These are phyloP conservation scores for Pseudodiploospora longispora DNA, from an alignment of 2,329 filamentous ascomycete species.

Conservation along the genomic window DNA sequence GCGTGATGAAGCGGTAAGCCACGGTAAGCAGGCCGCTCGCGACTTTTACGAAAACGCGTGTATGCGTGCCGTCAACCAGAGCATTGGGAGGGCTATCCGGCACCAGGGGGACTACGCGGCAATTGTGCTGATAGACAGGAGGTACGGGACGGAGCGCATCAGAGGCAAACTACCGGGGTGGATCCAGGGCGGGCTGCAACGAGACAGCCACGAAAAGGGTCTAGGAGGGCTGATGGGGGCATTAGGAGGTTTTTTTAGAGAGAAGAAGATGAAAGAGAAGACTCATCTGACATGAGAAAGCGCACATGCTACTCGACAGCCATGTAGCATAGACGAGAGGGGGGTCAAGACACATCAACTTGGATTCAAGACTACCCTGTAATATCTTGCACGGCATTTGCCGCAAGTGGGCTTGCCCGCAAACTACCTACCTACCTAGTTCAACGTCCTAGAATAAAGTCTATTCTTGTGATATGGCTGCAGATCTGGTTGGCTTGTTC, in stretches of 20 bases:
- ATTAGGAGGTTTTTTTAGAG: conserved; percentile 50
- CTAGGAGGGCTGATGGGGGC: conserved; percentile 52
- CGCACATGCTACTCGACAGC: too few species aligned
- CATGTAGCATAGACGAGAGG: too few species aligned
- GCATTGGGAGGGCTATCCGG: conserved; percentile 84
- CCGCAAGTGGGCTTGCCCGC: too few species aligned
- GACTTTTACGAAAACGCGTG: conserved; percentile 92
- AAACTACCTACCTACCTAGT: too few species aligned
- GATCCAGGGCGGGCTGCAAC: conserved; percentile 66
- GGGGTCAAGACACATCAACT: too few species aligned
- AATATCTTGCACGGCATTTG: too few species aligned
- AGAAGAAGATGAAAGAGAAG: conserved; percentile 27
- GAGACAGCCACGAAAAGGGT: conserved; percentile 38
- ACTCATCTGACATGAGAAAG: too few species aligned
- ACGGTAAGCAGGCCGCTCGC: conserved; percentile 51
- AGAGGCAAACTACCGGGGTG: conserved; percentile 75
- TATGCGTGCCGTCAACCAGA: conserved; percentile 96
- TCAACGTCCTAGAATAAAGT: too few species aligned
- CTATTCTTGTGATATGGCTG: too few species aligned
- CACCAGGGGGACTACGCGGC: conserved; percentile 84
- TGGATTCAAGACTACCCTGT: too few species aligned
- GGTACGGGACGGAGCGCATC: conserved; percentile 70
- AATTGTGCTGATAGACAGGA: conserved; percentile 74
- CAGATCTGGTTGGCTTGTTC: too few species aligned
- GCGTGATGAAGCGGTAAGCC: conserved; percentile 16